Percentiles rank a stretch among this genome's conserved stretches.
Evolutionary conservation across 163 green algal species (phyloP).

Genomic region (Chlamydomonas reinhardtii): DNA sequence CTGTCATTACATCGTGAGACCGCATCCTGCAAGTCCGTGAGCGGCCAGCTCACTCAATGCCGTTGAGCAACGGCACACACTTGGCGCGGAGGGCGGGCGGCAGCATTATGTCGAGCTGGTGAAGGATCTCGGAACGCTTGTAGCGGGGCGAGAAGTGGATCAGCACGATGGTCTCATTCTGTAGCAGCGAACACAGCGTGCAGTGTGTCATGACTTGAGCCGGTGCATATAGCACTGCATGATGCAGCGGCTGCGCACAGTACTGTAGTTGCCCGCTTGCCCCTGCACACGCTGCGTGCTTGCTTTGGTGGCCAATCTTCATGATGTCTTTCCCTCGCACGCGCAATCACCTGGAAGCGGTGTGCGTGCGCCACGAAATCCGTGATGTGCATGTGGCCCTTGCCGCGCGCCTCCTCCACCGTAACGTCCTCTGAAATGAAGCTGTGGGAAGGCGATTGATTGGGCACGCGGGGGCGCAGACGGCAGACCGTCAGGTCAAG

Average conservation of each 20-base stretch:
- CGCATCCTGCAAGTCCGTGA: no score
- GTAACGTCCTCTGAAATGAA: conserved; percentile 82
- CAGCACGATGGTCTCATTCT: conserved; percentile 89
- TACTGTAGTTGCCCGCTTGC: no score
- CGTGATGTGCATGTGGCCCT: conserved; percentile 88
- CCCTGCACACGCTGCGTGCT: no score
- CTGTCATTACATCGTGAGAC: no score
- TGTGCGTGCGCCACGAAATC: conserved; percentile 81
- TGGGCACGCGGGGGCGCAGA: no score
- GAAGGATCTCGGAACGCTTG: conserved; percentile 63
- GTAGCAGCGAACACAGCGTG: background rate
- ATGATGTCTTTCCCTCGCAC: no score
- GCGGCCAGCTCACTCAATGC: conserved; percentile 54
- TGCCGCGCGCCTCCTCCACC: conserved; percentile 68
- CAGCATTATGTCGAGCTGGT: conserved; percentile 67
- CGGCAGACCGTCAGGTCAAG: no score
- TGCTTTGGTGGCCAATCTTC: no score
- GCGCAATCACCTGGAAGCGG: conserved; percentile 68
- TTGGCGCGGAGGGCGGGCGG: conserved; percentile 64
- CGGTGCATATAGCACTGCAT: no score
- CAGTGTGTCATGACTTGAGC: no score
- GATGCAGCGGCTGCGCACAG: no score
- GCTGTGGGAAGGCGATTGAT: background rate
- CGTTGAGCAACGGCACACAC: conserved; percentile 77
- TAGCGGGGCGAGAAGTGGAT: conserved; percentile 89